A percentile compares a stretch with the other conserved stretches of the same genome.
Evolutionary conservation across 768 basidiomycete species (phyloP).

Genomic region (Tylopilus sp.): DNA sequence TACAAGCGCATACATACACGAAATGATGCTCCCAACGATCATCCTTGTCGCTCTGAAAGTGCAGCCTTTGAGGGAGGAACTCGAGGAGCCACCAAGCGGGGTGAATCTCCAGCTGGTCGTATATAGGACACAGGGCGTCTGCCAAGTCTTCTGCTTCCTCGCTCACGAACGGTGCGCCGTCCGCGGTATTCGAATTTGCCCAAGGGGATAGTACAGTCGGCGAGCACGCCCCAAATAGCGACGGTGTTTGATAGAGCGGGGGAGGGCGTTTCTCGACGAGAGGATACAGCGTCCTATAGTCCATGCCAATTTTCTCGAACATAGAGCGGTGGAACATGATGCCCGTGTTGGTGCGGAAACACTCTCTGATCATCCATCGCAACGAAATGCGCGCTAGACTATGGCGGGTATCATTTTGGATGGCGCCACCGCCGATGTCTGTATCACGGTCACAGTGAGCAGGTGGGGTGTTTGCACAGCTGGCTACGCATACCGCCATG

Average conservation of each 20-base stretch:
- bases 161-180: no score
- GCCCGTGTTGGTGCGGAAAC: constrained; percentile 52
- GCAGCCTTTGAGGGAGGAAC: no score
- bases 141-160: constrained; percentile 44
- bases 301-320: constrained; percentile 43
- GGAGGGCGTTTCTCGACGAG: constrained; percentile 40
- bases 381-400: constrained; percentile 68
- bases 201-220: no score
- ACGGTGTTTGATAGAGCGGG: constrained; percentile 30
- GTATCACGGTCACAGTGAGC: neutral
- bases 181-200: no score
- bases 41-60: no score
- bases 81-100: no score
- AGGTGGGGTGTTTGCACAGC: neutral
- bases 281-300: constrained; percentile 45
- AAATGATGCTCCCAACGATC: no score
- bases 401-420: constrained; percentile 51
- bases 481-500: constrained; percentile 60
- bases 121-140: no score
- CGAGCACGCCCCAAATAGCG: no score
- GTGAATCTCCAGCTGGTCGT: no score
- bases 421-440: constrained; percentile 78
- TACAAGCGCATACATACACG: no score
- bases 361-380: constrained; percentile 75
- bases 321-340: constrained; percentile 53